phyloP scores from a whole-genome alignment of 2,329 filamentous ascomycete genomes.

The Thielaviopsis populi region DNA sequence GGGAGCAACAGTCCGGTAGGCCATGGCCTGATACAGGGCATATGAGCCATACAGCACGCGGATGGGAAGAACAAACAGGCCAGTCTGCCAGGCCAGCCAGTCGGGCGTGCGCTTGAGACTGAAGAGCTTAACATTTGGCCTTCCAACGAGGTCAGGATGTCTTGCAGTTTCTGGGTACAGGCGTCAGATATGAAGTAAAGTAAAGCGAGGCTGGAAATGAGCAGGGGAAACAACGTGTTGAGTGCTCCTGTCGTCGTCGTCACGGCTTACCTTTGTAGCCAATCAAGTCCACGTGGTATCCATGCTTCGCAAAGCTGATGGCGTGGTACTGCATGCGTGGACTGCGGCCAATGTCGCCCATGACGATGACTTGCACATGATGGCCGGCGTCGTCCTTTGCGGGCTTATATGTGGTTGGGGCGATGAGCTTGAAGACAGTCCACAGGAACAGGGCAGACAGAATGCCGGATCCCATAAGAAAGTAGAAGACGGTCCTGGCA shows the following conservation, averaged over 20 bases:
- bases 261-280: constrained; percentile 58
- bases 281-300: constrained; percentile 66
- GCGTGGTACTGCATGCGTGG: constrained; percentile 99
- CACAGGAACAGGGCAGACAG: constrained; percentile 8
- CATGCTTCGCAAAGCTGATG: constrained; percentile 72
- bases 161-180: constrained; percentile 53
- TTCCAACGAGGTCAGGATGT: constrained; percentile 59
- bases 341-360: constrained; percentile 89
- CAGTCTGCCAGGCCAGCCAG: constrained; percentile 39
- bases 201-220: background rate
- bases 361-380: constrained; percentile 65
- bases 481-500: constrained; percentile 15
- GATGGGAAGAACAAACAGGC: constrained; percentile 15
- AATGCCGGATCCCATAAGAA: constrained; percentile 4
- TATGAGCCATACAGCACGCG: constrained; percentile 28
- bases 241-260: no score
- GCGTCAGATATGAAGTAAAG: background rate
- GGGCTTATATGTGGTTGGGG: constrained; percentile 26
- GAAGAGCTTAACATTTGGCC: constrained; percentile 54
- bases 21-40: constrained; percentile 54
- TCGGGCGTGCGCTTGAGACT: constrained; percentile 53
- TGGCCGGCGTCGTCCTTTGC: constrained; percentile 26
- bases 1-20: constrained; percentile 57
- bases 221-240: no score
- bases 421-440: constrained; percentile 18